A percentile compares a stretch with the other conserved stretches of the same genome.
phyloP scores from a whole-genome alignment of 2,329 filamentous ascomycete species.

The Celoporthe dispersa region DNA sequence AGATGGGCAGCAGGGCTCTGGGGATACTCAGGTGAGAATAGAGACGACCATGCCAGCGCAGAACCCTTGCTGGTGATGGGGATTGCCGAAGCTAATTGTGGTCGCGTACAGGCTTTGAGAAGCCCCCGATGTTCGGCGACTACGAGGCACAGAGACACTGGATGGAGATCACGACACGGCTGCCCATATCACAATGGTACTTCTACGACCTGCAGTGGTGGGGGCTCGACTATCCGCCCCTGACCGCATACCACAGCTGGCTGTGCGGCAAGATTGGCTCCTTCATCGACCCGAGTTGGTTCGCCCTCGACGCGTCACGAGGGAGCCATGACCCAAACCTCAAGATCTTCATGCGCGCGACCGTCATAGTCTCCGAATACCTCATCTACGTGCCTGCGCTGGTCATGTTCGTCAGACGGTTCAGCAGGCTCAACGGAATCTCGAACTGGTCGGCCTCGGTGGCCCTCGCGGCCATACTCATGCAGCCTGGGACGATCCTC shows the following conservation, averaged over 20 bases:
- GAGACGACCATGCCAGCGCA: not conserved
- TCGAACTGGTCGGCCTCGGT: slow-evolving; percentile 82
- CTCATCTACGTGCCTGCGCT: slow-evolving; percentile 84
- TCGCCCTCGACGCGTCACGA: slow-evolving; percentile 80
- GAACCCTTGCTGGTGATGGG: not conserved
- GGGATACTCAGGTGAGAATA: slow-evolving; percentile 81
- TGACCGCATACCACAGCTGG: slow-evolving; percentile 99
- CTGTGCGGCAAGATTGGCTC: slow-evolving; percentile 84
- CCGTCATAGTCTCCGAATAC: slow-evolving; percentile 89
- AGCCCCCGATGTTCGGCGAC: slow-evolving; percentile 91
- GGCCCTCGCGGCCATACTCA: slow-evolving; percentile 84
- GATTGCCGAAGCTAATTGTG: not conserved
- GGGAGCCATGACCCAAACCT: slow-evolving; percentile 77
- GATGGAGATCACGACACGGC: slow-evolving; percentile 93
- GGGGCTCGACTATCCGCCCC: slow-evolving; percentile 95
- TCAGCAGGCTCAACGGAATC: slow-evolving; percentile 75
- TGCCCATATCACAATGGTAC: slow-evolving; percentile 95
- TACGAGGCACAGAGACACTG: slow-evolving; percentile 98
- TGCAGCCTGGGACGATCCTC: slow-evolving; percentile 89
- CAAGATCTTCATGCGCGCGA: slow-evolving; percentile 95
- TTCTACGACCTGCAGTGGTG: slow-evolving; percentile 97
- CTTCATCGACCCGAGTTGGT: slow-evolving; percentile 82
- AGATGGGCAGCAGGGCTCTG: slow-evolving; percentile 91
- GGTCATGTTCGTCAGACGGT: slow-evolving; percentile 83
- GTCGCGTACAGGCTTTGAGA: slow-evolving; percentile 66